phyloP scores from a whole-genome alignment of 192 early-diverging fungal species.

The Umbelopsis sp. region DNA sequence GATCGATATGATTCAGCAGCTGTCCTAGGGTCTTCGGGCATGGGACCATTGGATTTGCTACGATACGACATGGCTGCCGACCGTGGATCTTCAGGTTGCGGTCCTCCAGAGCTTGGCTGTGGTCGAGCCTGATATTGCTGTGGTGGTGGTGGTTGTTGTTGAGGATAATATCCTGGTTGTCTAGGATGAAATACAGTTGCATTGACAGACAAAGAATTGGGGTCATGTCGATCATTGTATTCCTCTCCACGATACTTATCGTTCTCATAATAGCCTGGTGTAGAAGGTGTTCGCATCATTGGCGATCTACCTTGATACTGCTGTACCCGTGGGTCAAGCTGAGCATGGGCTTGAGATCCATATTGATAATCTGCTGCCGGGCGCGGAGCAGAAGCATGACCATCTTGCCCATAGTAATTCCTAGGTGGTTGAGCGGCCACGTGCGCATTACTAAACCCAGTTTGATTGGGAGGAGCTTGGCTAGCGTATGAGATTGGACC shows the following conservation, averaged over 20 bases:
- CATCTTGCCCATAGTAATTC: constrained; percentile 9
- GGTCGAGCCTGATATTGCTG: constrained; percentile 11
- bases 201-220: not conserved
- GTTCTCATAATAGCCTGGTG: constrained; percentile 14
- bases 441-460: not conserved
- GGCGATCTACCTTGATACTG: constrained; percentile 4
- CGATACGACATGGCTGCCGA: constrained; percentile 29
- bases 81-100: constrained; percentile 28
- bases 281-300: constrained; percentile 15
- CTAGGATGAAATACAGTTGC: constrained; percentile 2
- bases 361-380: constrained; percentile 2
- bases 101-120: not conserved
- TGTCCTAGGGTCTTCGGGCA: constrained; percentile 35
- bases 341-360: constrained; percentile 1
- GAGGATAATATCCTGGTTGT: constrained; percentile 7
- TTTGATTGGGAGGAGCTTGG: not conserved
- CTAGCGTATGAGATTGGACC: not conserved
- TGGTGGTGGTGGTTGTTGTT: constrained; percentile 1
- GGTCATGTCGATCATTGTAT: constrained; percentile 1
- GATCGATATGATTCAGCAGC: constrained; percentile 34
- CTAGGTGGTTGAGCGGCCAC: not conserved
- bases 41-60: constrained; percentile 25
- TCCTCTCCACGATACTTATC: constrained; percentile 4
- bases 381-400: not conserved
- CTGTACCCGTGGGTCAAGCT: constrained; percentile 13